Evolutionary conservation across 148 eudicot species (phyloP), one percentile per base, ranked within the genome.

Genomic region (Dysphania ambrosioides): DNA sequence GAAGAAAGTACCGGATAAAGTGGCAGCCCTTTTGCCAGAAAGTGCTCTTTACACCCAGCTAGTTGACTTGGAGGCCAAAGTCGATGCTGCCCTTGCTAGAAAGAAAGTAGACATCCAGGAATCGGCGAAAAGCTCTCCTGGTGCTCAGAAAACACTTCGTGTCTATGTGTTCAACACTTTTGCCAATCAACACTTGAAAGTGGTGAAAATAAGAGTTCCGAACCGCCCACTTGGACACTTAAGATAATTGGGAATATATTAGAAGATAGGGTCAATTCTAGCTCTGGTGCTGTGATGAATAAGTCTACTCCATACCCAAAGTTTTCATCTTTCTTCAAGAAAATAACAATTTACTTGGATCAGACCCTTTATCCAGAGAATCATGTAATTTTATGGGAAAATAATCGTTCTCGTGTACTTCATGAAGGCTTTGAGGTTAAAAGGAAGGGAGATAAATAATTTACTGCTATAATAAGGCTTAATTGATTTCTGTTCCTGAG

Each of bases 401-500:
- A 79, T 82, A 75, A 93, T 31, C 88, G 93, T 47, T 92, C 98
- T 21, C 87, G 89, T 60, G 82, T 77, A 1, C 84, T 85, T 59
- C 96, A 86, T 40, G 97, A 95, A 69, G 98, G 97, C 40, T 95
- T 95, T 77, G 97, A 92, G 85, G 88, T 95, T 72, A 90, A 88
- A 83, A 86, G 98, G 73, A 95, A 88, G 80, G 98, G 98, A 58
- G 90, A 95, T 75, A 92, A 87, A 83, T 97, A 95, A 79, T 90
- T 90, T 72, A 90, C 87, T 35, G 97, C 97, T 40, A 85, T 92
- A 36, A 74, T 95, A 72, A 87, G 96, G 77, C 80, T 95, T 41
- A 95, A 79, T 83, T 95, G 98, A 92, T 90, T 83, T 78, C 87
- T 79, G 62, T 70, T 34, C 96, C 93, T 64, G 98, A 95, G 78